phyloP scores from a whole-genome alignment of 1,284 basidiomycete species.

The Singerocomus rubriflavus region DNA sequence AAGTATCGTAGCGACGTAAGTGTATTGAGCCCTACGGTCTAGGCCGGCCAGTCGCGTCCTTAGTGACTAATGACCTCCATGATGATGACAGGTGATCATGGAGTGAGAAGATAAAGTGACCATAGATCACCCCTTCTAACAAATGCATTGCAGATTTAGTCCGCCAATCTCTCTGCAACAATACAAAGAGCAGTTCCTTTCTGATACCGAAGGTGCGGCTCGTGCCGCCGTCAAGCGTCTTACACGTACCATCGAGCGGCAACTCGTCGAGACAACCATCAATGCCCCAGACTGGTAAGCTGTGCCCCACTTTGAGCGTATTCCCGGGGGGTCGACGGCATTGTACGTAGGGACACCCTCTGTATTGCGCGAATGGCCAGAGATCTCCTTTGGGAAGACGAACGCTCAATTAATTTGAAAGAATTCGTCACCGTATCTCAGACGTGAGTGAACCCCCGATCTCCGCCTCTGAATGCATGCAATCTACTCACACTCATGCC shows the following conservation, averaged over 20 bases:
- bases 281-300: conserved; percentile 90
- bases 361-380: conserved; percentile 86
- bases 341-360: conserved; percentile 69
- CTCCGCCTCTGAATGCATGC: conserved; percentile 18
- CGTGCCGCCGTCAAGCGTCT: conserved; percentile 86
- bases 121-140: conserved; percentile 15
- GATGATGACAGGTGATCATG: conserved; percentile 60
- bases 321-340: conserved; percentile 13
- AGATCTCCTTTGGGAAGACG: conserved; percentile 84
- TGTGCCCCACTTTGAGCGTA: conserved; percentile 7
- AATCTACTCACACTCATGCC: conserved; percentile 28
- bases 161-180: conserved; percentile 72
- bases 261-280: conserved; percentile 75
- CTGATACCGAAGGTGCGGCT: conserved; percentile 60
- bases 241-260: conserved; percentile 70
- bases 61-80: conserved; percentile 14
- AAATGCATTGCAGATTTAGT: conserved; percentile 61
- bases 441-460: conserved; percentile 55
- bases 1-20: conserved; percentile 84
- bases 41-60: not conserved
- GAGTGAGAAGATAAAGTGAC: conserved; percentile 45
- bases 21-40: conserved; percentile 32
- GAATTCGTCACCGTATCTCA: conserved; percentile 85
- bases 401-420: conserved; percentile 69
- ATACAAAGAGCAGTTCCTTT: conserved; percentile 79